These are phyloP conservation scores for Sugiyamaella castrensis DNA, from an alignment of 1,139 yeast species.

Conservation along the genomic window DNA sequence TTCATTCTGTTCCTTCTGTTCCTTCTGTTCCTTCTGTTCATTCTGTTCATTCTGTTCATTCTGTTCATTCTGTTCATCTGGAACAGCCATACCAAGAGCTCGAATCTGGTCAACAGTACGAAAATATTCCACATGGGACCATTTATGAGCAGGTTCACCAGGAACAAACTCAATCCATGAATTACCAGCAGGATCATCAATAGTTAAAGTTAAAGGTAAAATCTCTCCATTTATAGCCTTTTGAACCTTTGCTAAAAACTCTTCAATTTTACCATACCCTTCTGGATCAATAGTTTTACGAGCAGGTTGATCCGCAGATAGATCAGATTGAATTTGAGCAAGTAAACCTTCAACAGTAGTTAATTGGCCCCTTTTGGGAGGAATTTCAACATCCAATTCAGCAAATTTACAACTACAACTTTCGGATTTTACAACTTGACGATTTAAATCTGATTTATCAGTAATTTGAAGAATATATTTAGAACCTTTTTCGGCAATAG, in stretches of 20 bases:
- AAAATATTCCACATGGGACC: slow-evolving; percentile 81
- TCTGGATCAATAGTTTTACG: slow-evolving; percentile 74
- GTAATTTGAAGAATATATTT: slow-evolving; percentile 72
- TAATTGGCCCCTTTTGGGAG: slow-evolving; percentile 90
- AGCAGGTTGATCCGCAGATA: slow-evolving; percentile 73
- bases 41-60: slow-evolving; percentile 53
- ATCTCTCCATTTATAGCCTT: slow-evolving; percentile 60
- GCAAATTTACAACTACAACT: slow-evolving; percentile 76
- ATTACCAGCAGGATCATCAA: slow-evolving; percentile 97
- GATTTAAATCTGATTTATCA: slow-evolving; percentile 66
- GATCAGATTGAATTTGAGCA: slow-evolving; percentile 78
- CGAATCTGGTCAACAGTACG: slow-evolving; percentile 90
- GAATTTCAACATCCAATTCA: slow-evolving; percentile 90
- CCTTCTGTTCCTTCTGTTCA: slow-evolving; percentile 43
- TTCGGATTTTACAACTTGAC: slow-evolving; percentile 92
- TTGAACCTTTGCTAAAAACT: slow-evolving; percentile 59
- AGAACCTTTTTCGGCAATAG: slow-evolving; percentile 74
- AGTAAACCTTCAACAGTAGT: slow-evolving; percentile 90
- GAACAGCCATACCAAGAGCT: slow-evolving; percentile 78
- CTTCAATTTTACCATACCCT: slow-evolving; percentile 68
- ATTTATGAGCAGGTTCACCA: slow-evolving; percentile 83
- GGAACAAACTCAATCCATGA: slow-evolving; percentile 94
- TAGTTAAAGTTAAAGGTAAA: slow-evolving; percentile 72
- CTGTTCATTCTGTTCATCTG: slow-evolving; percentile 54
- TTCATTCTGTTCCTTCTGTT: slow-evolving; percentile 44